These are phyloP conservation scores for Ciborinia camelliae DNA, from an alignment of 2,329 filamentous ascomycete species.

Conservation along the genomic window DNA sequence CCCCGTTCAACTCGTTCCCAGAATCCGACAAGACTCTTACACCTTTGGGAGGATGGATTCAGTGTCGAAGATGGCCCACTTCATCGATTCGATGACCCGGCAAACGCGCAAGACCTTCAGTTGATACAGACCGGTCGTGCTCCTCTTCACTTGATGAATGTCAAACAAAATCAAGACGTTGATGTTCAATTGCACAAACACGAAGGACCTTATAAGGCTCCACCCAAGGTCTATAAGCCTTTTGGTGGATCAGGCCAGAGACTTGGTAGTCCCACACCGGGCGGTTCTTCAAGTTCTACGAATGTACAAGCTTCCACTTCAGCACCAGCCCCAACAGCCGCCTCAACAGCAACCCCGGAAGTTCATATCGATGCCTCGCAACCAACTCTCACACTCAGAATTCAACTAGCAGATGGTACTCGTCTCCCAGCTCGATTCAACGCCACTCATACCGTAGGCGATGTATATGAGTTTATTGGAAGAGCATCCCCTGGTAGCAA, in stretches of 20 bases:
- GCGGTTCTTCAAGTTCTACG: conserved; percentile 42
- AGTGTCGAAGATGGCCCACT: conserved; percentile 80
- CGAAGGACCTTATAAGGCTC: conserved; percentile 67
- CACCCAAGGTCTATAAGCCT: conserved; percentile 73
- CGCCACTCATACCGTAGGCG: conserved; percentile 70
- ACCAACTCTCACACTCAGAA: conserved; percentile 67
- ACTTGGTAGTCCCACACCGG: conserved; percentile 74
- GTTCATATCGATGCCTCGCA: conserved; percentile 59
- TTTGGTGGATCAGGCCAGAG: conserved; percentile 70
- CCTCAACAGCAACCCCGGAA: conserved; percentile 32
- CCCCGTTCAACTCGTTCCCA: conserved; percentile 44
- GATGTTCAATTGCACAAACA: conserved; percentile 74
- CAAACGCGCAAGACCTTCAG: conserved; percentile 65
- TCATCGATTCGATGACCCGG: conserved; percentile 74
- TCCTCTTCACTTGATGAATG: conserved; percentile 74
- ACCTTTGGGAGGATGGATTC: conserved; percentile 82
- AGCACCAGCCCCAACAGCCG: conserved; percentile 38
- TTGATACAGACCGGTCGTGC: conserved; percentile 77
- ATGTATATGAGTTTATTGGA: conserved; percentile 72
- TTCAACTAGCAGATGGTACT: conserved; percentile 75
- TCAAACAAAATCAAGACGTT: conserved; percentile 69
- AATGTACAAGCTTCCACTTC: conserved; percentile 39
- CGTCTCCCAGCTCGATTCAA: conserved; percentile 79
- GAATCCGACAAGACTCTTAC: conserved; percentile 58
- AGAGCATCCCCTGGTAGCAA: conserved; percentile 57